Percentiles rank a stretch among this genome's conserved stretches.
These are phyloP conservation scores for Rosellinia necatrix DNA, from an alignment of 2,329 filamentous ascomycete species.

Conservation along the genomic window DNA sequence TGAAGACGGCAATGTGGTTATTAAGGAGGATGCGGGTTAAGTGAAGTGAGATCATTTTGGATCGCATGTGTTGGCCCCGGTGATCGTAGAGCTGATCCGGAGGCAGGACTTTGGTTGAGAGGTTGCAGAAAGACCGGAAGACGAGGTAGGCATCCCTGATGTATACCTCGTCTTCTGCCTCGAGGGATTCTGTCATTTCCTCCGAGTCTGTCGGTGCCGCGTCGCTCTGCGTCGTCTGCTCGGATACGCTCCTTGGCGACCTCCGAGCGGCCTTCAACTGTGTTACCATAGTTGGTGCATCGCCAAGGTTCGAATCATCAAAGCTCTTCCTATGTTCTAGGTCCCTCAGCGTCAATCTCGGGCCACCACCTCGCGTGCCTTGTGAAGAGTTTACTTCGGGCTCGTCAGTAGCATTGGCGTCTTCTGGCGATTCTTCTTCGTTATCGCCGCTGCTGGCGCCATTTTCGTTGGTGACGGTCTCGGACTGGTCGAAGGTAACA, in stretches of 20 bases:
- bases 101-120: conserved; percentile 89
- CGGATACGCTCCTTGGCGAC: conserved; percentile 54
- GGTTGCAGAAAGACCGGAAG: conserved; percentile 95
- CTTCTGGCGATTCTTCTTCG: conserved; percentile 42
- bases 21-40: conserved; percentile 94
- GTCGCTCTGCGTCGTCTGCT: conserved; percentile 58
- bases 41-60: conserved; percentile 92
- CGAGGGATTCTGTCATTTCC: conserved; percentile 63
- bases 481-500: conserved; percentile 54
- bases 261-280: conserved; percentile 57
- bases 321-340: conserved; percentile 71
- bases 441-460: conserved; percentile 38
- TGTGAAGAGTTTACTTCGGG: conserved; percentile 36
- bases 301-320: conserved; percentile 68
- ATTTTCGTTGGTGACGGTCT: conserved; percentile 42
- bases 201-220: conserved; percentile 54
- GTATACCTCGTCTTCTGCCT: conserved; percentile 90
- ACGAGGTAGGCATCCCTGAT: conserved; percentile 97
- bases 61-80: conserved; percentile 94
- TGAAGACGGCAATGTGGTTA: conserved; percentile 90
- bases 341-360: conserved; percentile 68
- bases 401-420: conserved; percentile 38
- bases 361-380: conserved; percentile 45
- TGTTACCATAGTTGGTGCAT: conserved; percentile 70
- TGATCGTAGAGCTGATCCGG: conserved; percentile 92